Base-by-base conservation (phyloP, 1,139 yeast species). In the Oligophagozyma castellii region DNA sequence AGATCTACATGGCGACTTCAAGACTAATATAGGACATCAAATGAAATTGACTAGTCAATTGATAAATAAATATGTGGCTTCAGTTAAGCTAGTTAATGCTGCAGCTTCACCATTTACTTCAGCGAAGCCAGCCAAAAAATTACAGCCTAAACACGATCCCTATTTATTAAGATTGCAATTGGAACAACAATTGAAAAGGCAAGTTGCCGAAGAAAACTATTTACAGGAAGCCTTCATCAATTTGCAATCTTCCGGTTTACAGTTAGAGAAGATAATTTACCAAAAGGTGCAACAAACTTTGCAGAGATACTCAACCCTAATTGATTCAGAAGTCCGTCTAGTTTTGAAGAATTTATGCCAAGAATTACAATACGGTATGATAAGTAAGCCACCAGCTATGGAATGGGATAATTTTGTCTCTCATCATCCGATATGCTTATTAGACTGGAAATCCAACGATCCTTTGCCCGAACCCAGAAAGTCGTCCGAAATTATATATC, bases 341-440 rank as follows among this genome's bases (percentile, higher is more conserved):
- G 65, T 69, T 34, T 63, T 71, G 27, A 64, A 68, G 32, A 69
- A 65, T 40, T 54, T 78, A 40, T 64, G 75, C 32, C 72, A 72
- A 29, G 77, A 71, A 46, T 57, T 78, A 35, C 65, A 64, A 36
- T 62, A 72, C 32, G 84, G 86, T 5, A 67, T 77, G 33, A 58
- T 76, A 27, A 58, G 70, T 18, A 73, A 74, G 43, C 77, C 73
- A 33, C 59, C 71, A 4, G 67, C 63, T 18, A 61, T 70, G 40
- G 92, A 78, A 54, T 78, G 89, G 89, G 81, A 76, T 46, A 67
- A 70, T 23, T 77, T 76, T 38, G 73, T 78, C 30, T 59, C 70
- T 31, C 74, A 74, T 35, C 55, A 57, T 31, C 59, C 62, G 3
- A 52, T 51, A 28, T 61, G 64, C 33, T 40, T 61, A 20, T 33